These are phyloP conservation scores for Penicillium janthinellum DNA, from an alignment of 2,329 filamentous ascomycete species.

Conservation along the genomic window DNA sequence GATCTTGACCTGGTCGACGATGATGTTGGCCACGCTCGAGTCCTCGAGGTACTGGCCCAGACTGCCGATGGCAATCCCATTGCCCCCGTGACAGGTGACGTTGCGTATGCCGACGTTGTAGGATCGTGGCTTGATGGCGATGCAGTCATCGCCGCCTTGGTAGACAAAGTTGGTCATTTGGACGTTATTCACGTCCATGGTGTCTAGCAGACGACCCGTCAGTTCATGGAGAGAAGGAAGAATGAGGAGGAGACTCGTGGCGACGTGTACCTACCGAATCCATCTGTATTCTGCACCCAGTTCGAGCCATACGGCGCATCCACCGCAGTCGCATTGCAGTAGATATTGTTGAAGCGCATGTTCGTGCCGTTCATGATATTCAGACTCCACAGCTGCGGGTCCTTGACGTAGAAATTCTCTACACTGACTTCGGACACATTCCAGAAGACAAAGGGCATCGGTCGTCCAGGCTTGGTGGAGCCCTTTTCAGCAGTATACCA, in stretches of 20 bases:
- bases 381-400: slow-evolving; percentile 56
- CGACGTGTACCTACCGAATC: slow-evolving; percentile 44
- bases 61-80: slow-evolving; percentile 55
- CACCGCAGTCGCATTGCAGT: slow-evolving; percentile 53
- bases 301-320: slow-evolving; percentile 55
- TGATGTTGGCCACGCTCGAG: slow-evolving; percentile 53
- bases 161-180: slow-evolving; percentile 55
- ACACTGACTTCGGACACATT: slow-evolving; percentile 58
- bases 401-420: slow-evolving; percentile 54
- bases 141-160: slow-evolving; percentile 63
- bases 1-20: slow-evolving; percentile 50
- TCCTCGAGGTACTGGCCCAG: slow-evolving; percentile 60
- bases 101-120: slow-evolving; percentile 60
- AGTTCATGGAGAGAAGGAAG: background rate
- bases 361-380: slow-evolving; percentile 62
- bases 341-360: slow-evolving; percentile 55
- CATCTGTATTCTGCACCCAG: slow-evolving; percentile 62
- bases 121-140: slow-evolving; percentile 63
- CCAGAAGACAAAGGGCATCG: slow-evolving; percentile 63
- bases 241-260: background rate
- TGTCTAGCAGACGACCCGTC: slow-evolving; percentile 38
- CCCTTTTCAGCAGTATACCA: slow-evolving; percentile 57
- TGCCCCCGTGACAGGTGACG: slow-evolving; percentile 56
- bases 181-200: slow-evolving; percentile 57
- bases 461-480: slow-evolving; percentile 52